Base-by-base conservation (phyloP, 148 eudicot genomes). In the Salicornia ramosissima region DNA sequence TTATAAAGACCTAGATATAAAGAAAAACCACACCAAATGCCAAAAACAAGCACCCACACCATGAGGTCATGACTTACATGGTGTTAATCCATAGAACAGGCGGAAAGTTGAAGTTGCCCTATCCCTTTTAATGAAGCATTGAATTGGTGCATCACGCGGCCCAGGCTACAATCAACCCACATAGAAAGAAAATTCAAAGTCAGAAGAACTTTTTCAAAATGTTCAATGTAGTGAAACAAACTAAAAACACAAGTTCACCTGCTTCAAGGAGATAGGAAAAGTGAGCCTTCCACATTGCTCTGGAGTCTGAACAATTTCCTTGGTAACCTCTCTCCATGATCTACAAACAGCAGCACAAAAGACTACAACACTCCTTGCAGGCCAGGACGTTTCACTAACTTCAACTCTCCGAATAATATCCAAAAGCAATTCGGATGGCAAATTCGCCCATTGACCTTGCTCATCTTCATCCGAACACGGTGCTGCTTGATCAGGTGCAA, bases 371-470 rank as follows among this genome's bases (percentile, higher is more conserved):
- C 76, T 81, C 66, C 98, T 86, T 1, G 94, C 98, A 78, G 98
- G 96, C 98, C 98, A 93, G 0, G 83, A 75, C 5, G 90, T 81
- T 74, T 93, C 96, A 62, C 87, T 88, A 77, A 74, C 86, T 81
- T 93, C 98, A 40, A 93, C 90, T 72, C 94, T 85, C 31, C 78
- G 81, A 45, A 93, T 82, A 36, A 90, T 90, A 78, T 93, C 98
- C 71, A 93, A 78, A 39, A 93, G 96, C 84, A 93, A 81, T 50
- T 93, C 96, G 0, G 91, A 88, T 5, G 98, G 98, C 46, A 93
- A 72, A 69, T 90, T 86, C n/a, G 96, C 98, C 98, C 98, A 93
- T 61, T 77, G 83, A 36, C 98, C 96, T 73, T 90, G 98, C 71
- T 92, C 81, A 22, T 69, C 67, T 28, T 82, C 79, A 29, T 83